Conservation (phyloP, 495 filamentous ascomycete genomes). For the Pseudomonodictys pantanalensis region DNA sequence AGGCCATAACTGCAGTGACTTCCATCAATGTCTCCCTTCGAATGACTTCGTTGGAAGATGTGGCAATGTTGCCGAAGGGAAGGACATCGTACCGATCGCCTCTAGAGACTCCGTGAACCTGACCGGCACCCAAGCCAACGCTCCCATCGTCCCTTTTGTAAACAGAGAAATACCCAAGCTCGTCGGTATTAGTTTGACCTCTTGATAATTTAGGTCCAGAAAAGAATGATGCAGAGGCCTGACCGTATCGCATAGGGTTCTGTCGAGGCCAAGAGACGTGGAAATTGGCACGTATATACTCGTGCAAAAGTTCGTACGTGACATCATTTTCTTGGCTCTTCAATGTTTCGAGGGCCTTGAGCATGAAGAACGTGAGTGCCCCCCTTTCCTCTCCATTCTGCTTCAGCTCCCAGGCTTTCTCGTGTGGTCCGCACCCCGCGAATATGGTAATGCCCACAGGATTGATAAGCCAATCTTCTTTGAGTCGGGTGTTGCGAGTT, state of each 20-base stretch:
- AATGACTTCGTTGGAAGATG: background rate
- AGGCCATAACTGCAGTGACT: background rate
- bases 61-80: background rate
- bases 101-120: background rate
- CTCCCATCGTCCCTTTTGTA: background rate
- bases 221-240: background rate
- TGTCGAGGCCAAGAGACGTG: background rate
- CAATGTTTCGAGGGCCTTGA: background rate
- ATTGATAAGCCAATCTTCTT: background rate
- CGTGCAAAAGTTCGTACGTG: background rate
- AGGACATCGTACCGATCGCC: background rate
- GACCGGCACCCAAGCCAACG: background rate
- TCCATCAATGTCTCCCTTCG: background rate
- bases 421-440: background rate
- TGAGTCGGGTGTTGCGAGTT: background rate
- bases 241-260: background rate
- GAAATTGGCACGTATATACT: background rate
- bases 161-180: background rate
- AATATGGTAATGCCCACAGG: background rate
- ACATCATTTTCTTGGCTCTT: background rate
- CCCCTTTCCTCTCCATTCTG: background rate
- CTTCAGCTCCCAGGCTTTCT: background rate
- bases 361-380: background rate
- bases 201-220: too few relatives aligned
- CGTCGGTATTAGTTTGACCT: background rate